These are phyloP conservation scores for Pichia sp. DNA, from an alignment of 1,139 yeast genomes.

Conservation along the genomic window DNA sequence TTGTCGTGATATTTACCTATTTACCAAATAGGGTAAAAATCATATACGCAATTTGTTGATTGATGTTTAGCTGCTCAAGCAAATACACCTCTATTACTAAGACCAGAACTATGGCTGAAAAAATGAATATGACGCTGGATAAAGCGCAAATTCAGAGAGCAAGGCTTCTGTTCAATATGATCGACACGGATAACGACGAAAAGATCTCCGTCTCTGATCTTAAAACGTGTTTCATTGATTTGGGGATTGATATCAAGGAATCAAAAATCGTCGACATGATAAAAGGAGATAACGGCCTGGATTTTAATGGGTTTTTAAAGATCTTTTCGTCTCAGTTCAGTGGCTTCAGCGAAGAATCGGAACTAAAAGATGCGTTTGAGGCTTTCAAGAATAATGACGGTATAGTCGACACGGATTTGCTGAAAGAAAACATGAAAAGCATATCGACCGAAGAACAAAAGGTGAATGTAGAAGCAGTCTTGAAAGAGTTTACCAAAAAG, in stretches of 20 bases:
- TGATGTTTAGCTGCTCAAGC: too few relatives aligned
- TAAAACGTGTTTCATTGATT: constrained; percentile 31
- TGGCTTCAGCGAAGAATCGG: constrained; percentile 51
- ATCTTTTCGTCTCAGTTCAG: constrained; percentile 54
- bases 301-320: constrained; percentile 64
- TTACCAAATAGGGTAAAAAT: too few relatives aligned
- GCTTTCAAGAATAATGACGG: constrained; percentile 34
- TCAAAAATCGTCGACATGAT: constrained; percentile 22
- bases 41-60: too few relatives aligned
- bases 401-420: constrained; percentile 36
- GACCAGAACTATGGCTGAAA: too few relatives aligned
- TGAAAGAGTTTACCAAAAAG: constrained; percentile 48
- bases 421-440: constrained; percentile 40
- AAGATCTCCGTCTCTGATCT: constrained; percentile 53
- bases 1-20: too few relatives aligned
- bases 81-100: too few relatives aligned
- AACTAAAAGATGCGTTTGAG: constrained; percentile 55
- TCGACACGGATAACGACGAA: constrained; percentile 86
- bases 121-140: constrained; percentile 7
- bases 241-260: constrained; percentile 4
- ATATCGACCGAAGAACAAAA: constrained; percentile 43
- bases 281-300: constrained; percentile 33
- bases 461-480: constrained; percentile 16
- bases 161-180: constrained; percentile 37
- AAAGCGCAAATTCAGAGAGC: constrained; percentile 20